Base-by-base conservation (phyloP, 2,329 filamentous ascomycete genomes). In the Daldinia sp. region DNA sequence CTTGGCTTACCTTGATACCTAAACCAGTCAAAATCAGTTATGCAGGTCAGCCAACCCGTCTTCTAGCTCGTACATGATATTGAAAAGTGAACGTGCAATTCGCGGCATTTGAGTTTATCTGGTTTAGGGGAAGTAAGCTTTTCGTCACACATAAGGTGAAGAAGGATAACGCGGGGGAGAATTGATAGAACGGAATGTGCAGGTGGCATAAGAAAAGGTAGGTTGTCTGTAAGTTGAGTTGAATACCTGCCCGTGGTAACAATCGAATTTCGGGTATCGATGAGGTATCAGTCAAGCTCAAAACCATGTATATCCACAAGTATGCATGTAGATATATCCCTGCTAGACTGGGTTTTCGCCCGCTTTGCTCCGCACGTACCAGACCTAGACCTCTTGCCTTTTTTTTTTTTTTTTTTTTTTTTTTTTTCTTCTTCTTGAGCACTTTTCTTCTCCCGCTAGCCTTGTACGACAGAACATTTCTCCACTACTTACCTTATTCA, bases 351-450 rank as follows among this genome's bases (percentile, higher is more conserved):
- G 13, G 53, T 57, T 61, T 59, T 57, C 48, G 48, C 51, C 44
- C 63, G 50, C 65, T 51, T 70, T 68, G 69, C 73, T 74, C 74
- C 74, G 71, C 74, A 75, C 58, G 48, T 59, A 71, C 63, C 56
- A 62, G 41, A 48, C 57, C 35, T 65, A 66, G 60, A 68, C 20
- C 20, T 67, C 69, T 70, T 73, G 69, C 71, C 66, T 70, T 65
- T 62, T 60, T 68, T 66, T 48, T 56, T 60, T 44, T 57, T 6
- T 44, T 72, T 44, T 57, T 6, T 44, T 72, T 70, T 66, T 62
- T 62, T 69, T 65, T 48, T n/a, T n/a, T n/a, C n/a, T 55, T 60
- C 33, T 54, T 10, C 37, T 72, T 57, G 41, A 64, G 55, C 68
- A 60, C 62, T 51, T 64, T 64, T 64, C 33, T 58, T 53, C 37